phyloP scores from a whole-genome alignment of 2,329 filamentous ascomycete species.

The Neonectria neomacrospora region DNA sequence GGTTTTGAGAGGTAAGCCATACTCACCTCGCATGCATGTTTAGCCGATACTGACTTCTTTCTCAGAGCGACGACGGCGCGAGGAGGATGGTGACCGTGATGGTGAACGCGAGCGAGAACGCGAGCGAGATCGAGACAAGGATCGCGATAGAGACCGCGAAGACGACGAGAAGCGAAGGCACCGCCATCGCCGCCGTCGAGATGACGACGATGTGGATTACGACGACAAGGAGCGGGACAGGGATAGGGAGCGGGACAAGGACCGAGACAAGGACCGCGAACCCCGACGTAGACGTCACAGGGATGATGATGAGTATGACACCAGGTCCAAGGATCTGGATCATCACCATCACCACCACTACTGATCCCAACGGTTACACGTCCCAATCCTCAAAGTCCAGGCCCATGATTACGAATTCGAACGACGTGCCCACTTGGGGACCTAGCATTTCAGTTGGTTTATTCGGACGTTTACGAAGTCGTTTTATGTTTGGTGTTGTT shows the following conservation, averaged over 20 bases:
- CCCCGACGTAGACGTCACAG: conserved; percentile 44
- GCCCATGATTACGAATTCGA: not conserved
- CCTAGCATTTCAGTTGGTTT: conserved; percentile 12
- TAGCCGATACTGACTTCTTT: conserved; percentile 26
- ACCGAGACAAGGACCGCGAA: conserved; percentile 51
- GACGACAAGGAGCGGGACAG: conserved; percentile 43
- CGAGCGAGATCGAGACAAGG: conserved; percentile 45
- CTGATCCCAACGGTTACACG: conserved; percentile 48
- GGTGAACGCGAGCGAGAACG: conserved; percentile 39
- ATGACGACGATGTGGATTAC: conserved; percentile 40
- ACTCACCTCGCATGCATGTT: conserved; percentile 1
- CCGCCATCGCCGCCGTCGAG: conserved; percentile 31
- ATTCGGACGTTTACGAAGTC: conserved; percentile 4
- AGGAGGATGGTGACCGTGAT: conserved; percentile 44
- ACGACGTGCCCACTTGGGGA: not conserved
- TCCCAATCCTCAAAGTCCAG: conserved; percentile 37
- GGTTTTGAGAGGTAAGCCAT: conserved; percentile 77
- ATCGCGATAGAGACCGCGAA: conserved; percentile 36
- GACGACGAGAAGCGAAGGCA: conserved; percentile 35
- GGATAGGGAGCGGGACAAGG: conserved; percentile 39
- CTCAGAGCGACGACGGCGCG: conserved; percentile 49
- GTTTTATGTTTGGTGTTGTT: conserved; percentile 1
- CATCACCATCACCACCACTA: conserved; percentile 50
- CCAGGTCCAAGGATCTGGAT: conserved; percentile 45
- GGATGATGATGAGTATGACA: conserved; percentile 45